Evolutionary conservation across 2,329 filamentous ascomycete species (phyloP).

Genomic region (Penicillium sp.): DNA sequence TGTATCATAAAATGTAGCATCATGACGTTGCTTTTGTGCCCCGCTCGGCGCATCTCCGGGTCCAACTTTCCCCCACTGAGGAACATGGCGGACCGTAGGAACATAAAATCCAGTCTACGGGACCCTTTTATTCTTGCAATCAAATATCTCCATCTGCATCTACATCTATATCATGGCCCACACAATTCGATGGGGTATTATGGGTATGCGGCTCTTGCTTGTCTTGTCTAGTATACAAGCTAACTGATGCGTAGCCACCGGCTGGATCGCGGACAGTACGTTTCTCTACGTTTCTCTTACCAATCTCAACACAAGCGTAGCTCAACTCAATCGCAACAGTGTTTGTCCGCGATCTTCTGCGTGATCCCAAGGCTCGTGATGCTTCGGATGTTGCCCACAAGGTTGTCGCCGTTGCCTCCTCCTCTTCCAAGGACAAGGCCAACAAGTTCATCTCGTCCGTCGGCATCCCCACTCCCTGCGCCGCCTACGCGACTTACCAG

Average conservation of each 20-base stretch:
- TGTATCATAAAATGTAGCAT: conserved; percentile 13
- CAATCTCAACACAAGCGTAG: neutral
- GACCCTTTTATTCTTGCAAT: neutral
- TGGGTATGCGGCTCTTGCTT: conserved; percentile 32
- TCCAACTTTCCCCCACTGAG: conserved; percentile 2
- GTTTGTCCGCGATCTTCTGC: conserved; percentile 75
- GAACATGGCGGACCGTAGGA: neutral
- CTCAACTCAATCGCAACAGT: conserved; percentile 29
- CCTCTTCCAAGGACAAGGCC: conserved; percentile 67
- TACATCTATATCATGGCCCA: conserved; percentile 29
- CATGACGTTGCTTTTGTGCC: conserved; percentile 23
- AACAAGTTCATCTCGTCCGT: conserved; percentile 69
- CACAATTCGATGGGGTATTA: conserved; percentile 45
- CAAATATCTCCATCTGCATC: no score
- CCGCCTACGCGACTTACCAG: conserved; percentile 76
- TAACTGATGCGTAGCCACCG: conserved; percentile 39
- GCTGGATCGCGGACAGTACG: conserved; percentile 43
- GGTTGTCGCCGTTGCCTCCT: conserved; percentile 77
- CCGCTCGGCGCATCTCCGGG: conserved; percentile 28
- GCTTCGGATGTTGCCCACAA: conserved; percentile 73
- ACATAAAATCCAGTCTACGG: neutral
- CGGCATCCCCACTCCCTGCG: conserved; percentile 65
- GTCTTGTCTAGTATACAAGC: neutral
- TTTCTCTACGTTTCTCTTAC: conserved; percentile 23
- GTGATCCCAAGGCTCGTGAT: conserved; percentile 66